Base-by-base conservation (phyloP, 176 grass and related monocot genomes). In the Lolium perenne region DNA sequence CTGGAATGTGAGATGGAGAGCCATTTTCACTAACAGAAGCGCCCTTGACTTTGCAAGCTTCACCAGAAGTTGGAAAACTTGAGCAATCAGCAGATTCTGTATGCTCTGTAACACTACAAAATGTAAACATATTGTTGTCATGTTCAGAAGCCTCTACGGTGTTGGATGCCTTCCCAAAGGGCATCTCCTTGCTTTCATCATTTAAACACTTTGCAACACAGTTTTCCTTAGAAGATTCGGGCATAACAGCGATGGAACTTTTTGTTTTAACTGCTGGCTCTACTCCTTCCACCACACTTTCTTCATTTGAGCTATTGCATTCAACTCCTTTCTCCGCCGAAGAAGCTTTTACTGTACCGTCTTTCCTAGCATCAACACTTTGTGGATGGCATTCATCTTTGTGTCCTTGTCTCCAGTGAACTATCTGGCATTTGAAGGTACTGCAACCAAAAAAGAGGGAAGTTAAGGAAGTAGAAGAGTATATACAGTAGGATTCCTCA, bases 381-480 rank as follows among this genome's bases (percentile, higher is more conserved):
- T 65, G 53, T 68, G 84, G 89, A 66, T 77, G 75, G 66, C 96
- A 98, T 81, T 92, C 86, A 64, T 92, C 92, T 87, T 92, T 95
- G 87, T 98, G 97, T 61, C 88, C 97, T 89, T 88, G 86, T 88
- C 97, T 94, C 97, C 94, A 96, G 59, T 98, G 93, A 80, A 80
- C 82, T 79, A 94, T 96, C 41, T 98, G 97, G 61, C 97, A 98
- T 76, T 92, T 94, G 38, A 92, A 73, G 55, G 97, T 90, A 70
- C 97, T 96, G 88, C 81, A 90, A 83, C 18, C 59, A 91, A 84
- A 17, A 80, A 76, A 29, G 32, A 84, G 18, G 38, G 20, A 80
- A 57, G 63, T 89, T 73, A 79, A 7, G 72, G 25, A 87, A 80
- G 22, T 87, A 49, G 35, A 81, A 87, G 25, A 51, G 6, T 58